A percentile compares a stretch with the other conserved stretches of the same genome.
phyloP scores from a whole-genome alignment of 164 flowering plant species.

The Dillenia turbinata region DNA sequence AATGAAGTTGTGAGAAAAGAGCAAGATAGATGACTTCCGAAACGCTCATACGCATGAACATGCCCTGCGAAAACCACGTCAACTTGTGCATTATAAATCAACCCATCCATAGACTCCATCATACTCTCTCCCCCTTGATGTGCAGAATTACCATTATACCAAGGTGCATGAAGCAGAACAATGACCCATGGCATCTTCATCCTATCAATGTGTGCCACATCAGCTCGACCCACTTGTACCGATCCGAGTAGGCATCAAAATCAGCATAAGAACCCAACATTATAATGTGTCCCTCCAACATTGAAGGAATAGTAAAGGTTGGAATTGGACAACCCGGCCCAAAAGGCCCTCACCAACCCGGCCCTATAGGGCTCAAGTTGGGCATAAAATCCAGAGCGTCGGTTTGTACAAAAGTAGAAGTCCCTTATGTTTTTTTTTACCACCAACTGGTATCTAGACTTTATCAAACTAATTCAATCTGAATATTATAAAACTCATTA shows the following conservation, averaged over 20 bases:
- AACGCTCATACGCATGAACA: conserved; percentile 93
- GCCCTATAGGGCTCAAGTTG: too few relatives aligned
- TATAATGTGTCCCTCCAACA: conserved; percentile 61
- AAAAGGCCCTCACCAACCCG: too few relatives aligned
- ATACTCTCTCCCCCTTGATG: conserved; percentile 86
- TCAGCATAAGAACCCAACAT: conserved; percentile 90
- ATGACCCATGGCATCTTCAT: conserved; percentile 71
- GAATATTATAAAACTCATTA: too few relatives aligned
- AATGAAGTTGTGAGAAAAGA: not conserved
- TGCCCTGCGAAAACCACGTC: conserved; percentile 88
- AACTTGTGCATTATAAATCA: conserved; percentile 60
- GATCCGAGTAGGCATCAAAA: conserved; percentile 48
- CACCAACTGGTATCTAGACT: too few relatives aligned
- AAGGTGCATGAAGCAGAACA: conserved; percentile 73
- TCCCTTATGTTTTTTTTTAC: too few relatives aligned
- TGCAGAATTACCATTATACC: conserved; percentile 81
- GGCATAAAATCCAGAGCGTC: too few relatives aligned
- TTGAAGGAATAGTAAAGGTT: conserved; percentile 88
- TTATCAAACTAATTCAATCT: too few relatives aligned
- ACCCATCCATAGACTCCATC: conserved; percentile 67
- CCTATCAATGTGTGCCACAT: conserved; percentile 55
- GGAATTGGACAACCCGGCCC: conserved; percentile 38
- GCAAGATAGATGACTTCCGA: conserved; percentile 47
- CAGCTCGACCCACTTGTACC: conserved; percentile 69
- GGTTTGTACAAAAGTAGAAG: too few relatives aligned